Conservation (phyloP, 257 asterid genomes). For the Linderniella brevidens region DNA sequence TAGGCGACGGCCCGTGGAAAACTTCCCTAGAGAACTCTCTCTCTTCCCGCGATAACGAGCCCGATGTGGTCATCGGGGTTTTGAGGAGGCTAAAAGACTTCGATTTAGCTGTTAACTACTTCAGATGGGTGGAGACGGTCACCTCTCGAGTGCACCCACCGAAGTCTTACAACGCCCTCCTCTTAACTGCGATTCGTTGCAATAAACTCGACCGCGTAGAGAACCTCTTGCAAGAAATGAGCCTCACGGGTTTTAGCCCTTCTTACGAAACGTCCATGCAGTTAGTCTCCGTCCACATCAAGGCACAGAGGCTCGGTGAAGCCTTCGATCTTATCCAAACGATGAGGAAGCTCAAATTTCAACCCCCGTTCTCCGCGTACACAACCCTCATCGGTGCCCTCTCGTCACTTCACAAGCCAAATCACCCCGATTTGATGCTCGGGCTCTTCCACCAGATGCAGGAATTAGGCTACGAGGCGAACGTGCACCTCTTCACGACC, state of each 20-base stretch:
- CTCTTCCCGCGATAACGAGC: slow-evolving; percentile 23
- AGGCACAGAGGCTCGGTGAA: slow-evolving; percentile 33
- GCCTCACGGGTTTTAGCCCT: slow-evolving; percentile 67
- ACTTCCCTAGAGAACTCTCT: slow-evolving; percentile 56
- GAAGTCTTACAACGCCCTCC: slow-evolving; percentile 62
- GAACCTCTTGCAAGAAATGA: slow-evolving; percentile 72
- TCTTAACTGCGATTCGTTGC: slow-evolving; percentile 50
- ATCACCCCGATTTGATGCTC: slow-evolving; percentile 66
- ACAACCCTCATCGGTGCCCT: slow-evolving; percentile 84
- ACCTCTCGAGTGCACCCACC: slow-evolving; percentile 38
- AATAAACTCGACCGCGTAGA: slow-evolving; percentile 33
- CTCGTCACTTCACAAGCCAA: slow-evolving; percentile 29
- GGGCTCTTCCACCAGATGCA: slow-evolving; percentile 77
- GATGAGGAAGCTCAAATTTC: slow-evolving; percentile 66
- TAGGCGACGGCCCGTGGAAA: slow-evolving; percentile 61
- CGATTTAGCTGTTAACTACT: slow-evolving; percentile 38
- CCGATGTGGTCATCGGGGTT: slow-evolving; percentile 58
- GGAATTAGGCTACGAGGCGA: slow-evolving; percentile 86
- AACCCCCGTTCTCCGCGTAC: slow-evolving; percentile 90
- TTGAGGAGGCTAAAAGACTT: slow-evolving; percentile 64
- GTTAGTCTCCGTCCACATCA: slow-evolving; percentile 40
- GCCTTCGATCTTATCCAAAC: slow-evolving; percentile 63
- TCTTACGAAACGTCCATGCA: slow-evolving; percentile 42
- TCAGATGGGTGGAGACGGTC: slow-evolving; percentile 67
- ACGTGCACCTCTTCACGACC: slow-evolving; percentile 69